Percentiles rank a stretch among this genome's conserved stretches.
phyloP scores from a whole-genome alignment of 441 rosid genomes.

The Hura crepitans region DNA sequence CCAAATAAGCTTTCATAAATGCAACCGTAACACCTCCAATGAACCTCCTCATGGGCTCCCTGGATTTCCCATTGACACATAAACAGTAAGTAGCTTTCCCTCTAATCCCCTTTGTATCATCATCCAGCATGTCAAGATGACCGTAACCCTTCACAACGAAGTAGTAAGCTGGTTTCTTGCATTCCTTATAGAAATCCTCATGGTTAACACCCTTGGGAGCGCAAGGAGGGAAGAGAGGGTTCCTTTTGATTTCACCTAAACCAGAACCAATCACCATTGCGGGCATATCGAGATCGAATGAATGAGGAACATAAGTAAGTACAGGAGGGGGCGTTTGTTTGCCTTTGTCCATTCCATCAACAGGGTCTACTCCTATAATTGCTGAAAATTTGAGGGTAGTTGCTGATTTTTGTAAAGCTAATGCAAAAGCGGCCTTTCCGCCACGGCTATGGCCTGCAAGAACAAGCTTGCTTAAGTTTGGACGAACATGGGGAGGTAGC shows the following conservation, averaged over 20 bases:
- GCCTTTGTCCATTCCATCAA: constrained; percentile 75
- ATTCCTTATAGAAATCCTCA: constrained; percentile 63
- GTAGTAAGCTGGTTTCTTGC: constrained; percentile 63
- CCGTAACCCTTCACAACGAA: constrained; percentile 71
- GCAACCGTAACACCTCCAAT: constrained; percentile 72
- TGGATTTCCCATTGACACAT: constrained; percentile 66
- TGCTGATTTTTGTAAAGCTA: constrained; percentile 44
- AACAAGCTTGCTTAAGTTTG: constrained; percentile 56
- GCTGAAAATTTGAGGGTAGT: constrained; percentile 50
- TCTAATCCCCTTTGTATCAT: constrained; percentile 67
- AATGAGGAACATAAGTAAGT: constrained; percentile 59
- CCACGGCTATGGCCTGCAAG: constrained; percentile 91
- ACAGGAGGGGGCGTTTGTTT: constrained; percentile 74
- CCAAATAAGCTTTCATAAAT: constrained; percentile 56
- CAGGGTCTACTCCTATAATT: constrained; percentile 77
- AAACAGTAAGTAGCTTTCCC: constrained; percentile 69
- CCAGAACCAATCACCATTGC: constrained; percentile 79
- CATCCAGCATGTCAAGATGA: constrained; percentile 79
- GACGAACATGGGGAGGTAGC: constrained; percentile 51
- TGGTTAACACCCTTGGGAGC: constrained; percentile 88
- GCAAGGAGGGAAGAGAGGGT: constrained; percentile 73
- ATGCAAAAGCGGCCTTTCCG: constrained; percentile 73
- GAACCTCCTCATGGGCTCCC: constrained; percentile 83
- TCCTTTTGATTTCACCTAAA: constrained; percentile 53
- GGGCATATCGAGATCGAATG: constrained; percentile 59